Base-by-base conservation (phyloP, 306 rosid genomes). In the Corylus heterophylla region DNA sequence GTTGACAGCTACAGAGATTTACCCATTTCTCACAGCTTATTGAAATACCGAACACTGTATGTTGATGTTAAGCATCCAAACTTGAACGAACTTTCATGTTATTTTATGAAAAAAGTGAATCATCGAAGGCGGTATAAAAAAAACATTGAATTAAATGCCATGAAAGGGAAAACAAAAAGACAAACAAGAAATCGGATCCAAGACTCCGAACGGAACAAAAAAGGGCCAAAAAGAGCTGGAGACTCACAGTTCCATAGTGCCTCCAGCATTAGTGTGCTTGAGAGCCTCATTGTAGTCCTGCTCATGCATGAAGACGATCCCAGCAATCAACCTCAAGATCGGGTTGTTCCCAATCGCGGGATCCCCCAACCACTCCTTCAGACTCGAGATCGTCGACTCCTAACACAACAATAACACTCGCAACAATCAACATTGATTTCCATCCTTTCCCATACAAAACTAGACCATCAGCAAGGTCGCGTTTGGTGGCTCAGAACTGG, bases 231-330 rank as follows among this genome's bases (percentile, higher is more conserved):
- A 47, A 51, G 5, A 16, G 5, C 4, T 4, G 8, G 50, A 69
- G 49, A 83, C 90, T 80, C 82, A 95, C 99, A 95, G 82, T 62
- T 95, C 99, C 97, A 95, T 81, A n/a, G 94, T 89, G 69, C 99
- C 99, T 50, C 98, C 99, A 18, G 96, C 88, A 78, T 93, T 88
- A 5, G 99, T 95, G 89, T 93, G 83, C 69, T 93, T 95, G 64
- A 95, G 92, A 31, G 99, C 98, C 81, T 95, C 99, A 69, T 85
- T 93, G 76, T 86, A 95, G 76, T 93, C 98, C 73, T 95, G 92
- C 22, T 95, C 97, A 56, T 95, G 97, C 88, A 89, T 75, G 82
- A 93, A 95, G 2, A 95, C 63, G 62, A 85, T 90, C 39, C 99
- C 99, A 20, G 99, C 96, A 78, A 95, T 86, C 72, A 95, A 80